Evolutionary conservation across 2,329 filamentous ascomycete species (phyloP).

Genomic region (Ciborinia camelliae): DNA sequence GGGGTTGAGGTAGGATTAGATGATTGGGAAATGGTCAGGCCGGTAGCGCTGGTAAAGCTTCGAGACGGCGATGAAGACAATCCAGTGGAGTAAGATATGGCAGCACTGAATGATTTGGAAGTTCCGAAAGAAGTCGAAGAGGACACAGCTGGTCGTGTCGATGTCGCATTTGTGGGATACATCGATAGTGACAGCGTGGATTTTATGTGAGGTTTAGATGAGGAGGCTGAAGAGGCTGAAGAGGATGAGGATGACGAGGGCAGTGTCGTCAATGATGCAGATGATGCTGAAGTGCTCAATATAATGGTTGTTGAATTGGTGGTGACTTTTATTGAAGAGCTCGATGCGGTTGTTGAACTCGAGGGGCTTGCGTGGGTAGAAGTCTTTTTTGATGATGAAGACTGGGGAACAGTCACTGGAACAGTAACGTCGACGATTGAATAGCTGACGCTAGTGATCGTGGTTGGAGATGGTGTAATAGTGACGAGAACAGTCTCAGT

Average conservation of each 20-base stretch:
- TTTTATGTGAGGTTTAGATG: background rate
- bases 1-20: background rate
- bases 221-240: background rate
- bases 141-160: background rate
- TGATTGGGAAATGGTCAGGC: background rate
- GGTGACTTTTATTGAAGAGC: background rate
- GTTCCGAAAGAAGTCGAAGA: background rate
- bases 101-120: background rate
- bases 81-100: background rate
- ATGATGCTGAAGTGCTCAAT: slow-evolving; percentile 1
- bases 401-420: slow-evolving; percentile 24
- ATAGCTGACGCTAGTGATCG: slow-evolving; percentile 29
- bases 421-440: slow-evolving; percentile 34
- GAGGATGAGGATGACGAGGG: background rate
- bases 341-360: slow-evolving; percentile 11
- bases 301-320: background rate
- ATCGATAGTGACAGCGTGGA: no score
- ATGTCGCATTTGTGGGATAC: no score
- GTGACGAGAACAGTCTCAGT: slow-evolving; percentile 32
- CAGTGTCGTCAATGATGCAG: background rate
- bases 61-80: background rate
- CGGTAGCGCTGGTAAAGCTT: background rate
- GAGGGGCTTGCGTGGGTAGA: slow-evolving; percentile 8
- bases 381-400: slow-evolving; percentile 16
- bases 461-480: slow-evolving; percentile 29